Evolutionary conservation across 1,139 yeast genomes (phyloP), one percentile per base, ranked within the genome.

Genomic region (Sugiyamaella pinicola): DNA sequence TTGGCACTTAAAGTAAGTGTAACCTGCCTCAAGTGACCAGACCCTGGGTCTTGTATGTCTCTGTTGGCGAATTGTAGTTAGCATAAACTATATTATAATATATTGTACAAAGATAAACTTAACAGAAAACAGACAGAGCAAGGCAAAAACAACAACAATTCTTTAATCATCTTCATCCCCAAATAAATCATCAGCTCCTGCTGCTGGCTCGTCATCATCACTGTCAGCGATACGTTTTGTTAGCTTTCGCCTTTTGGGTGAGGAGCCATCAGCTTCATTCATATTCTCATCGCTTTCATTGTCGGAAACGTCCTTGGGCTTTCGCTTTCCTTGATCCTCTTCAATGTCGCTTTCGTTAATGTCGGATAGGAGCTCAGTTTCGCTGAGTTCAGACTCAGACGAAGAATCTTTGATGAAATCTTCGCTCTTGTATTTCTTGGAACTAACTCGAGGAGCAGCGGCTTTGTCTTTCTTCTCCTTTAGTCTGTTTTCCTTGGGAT

Each of bases 1-100:
- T 48, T 88, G 96, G 95, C 69, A 78, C 60, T 31, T 34, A n/a
- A 45, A 45, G 22, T 35, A 18, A 19, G n/a, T n/a, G n/a, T n/a
- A 31, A 12, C 35, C 9, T 26, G 10, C 10, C 29, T 26, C 10
- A 26, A 26, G 10, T 26, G 29, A 26, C 29, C 7, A 26, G 29
- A 26, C 29, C 29, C 29, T 10, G 29, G 10, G 29, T n/a, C n/a
- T n/a, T 26, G 29, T 10, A 7, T 26, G 29, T 7, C 7, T 26
- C 29, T 8, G n/a, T n/a, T n/a, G n/a, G n/a, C n/a, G n/a, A n/a
- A n/a, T n/a, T n/a, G 13, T 35, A 35, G 39, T 12, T 19, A 18
- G 28, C 24, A 38, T 26, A 22, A 24, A 24, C 5, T 22, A 22
- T 19, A 28, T 17, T 17, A 43, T 31, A 19, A 43, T 43, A 28